A percentile compares a stretch with the other conserved stretches of the same genome.
Evolutionary conservation across 1,284 basidiomycete species (phyloP).

Genomic region (Cystobasidium slooffiae): DNA sequence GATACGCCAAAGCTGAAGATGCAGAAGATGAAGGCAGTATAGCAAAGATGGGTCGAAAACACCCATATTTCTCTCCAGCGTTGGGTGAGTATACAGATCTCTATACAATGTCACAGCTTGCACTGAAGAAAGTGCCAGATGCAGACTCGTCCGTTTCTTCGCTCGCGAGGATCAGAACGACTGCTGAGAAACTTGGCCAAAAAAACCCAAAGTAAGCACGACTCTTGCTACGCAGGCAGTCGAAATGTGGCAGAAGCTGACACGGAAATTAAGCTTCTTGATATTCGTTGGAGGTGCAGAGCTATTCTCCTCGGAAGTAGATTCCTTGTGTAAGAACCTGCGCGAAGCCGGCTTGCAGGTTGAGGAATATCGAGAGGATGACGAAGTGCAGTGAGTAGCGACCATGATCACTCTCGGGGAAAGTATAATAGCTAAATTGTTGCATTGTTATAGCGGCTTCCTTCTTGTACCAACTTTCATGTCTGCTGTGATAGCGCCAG

Average conservation of each 20-base stretch:
- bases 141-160: conserved; percentile 25
- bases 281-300: conserved; percentile 46
- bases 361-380: conserved; percentile 41
- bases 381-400: conserved; percentile 47
- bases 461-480: conserved; percentile 49
- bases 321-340: conserved; percentile 40
- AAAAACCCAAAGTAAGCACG: conserved; percentile 16
- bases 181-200: conserved; percentile 23
- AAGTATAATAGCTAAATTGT: background rate
- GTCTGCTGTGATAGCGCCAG: conserved; percentile 38
- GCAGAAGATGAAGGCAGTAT: conserved; percentile 1
- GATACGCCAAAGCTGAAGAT: conserved; percentile 11
- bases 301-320: conserved; percentile 47
- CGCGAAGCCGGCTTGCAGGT: conserved; percentile 35
- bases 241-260: background rate
- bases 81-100: background rate
- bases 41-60: background rate
- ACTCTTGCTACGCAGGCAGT: background rate
- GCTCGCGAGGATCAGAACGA: conserved; percentile 14
- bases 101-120: background rate
- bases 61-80: conserved; percentile 13
- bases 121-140: background rate
- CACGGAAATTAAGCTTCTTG: background rate
- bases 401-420: background rate
- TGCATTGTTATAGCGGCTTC: conserved; percentile 40